Base-by-base conservation (phyloP, 805 yeast species). In the Nakazawaea laoshanensis region DNA sequence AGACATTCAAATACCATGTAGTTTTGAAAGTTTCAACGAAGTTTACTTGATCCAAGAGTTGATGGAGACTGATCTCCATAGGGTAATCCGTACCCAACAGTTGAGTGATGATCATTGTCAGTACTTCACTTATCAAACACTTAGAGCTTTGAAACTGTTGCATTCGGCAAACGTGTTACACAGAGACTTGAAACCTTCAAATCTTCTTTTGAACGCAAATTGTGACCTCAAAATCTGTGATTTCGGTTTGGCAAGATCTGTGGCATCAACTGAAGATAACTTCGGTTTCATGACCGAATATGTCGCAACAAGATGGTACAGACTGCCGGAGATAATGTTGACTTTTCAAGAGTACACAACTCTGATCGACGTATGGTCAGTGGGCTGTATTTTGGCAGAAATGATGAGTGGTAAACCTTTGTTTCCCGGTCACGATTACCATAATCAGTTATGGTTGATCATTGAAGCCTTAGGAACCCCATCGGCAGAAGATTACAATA, bases 271-370 rank as follows among this genome's bases (percentile, higher is more conserved):
- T 35, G 78, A 78, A 46, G 78, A 76, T 48, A 77, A 76, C 50
- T 70, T 74, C 40, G 86, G 85, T 4, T 77, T 77, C 53, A 81
- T 89, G 94, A 89, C 97, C 3, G 97, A 89, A 56, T 89, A 89
- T 52, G 97, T 89, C 27, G 97, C 97, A 7, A 89, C 97, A 3
- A 65, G 97, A 43, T 89, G 97, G 96, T 89, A 89, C 56, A 67
- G 97, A 36, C 97, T 97, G 1, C 97, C 97, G 0, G 97, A 89
- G 48, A 87, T 89, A 52, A 89, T 89, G 97, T 67, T 89, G 31
- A 86, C 95, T 10, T 86, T 88, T 47, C 89, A 87, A 42, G 85
- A 82, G 48, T 89, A 89, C 59, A 83, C 96, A 17, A 83, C 89
- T 24, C 96, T 96, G 22, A 89, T 89, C 49, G 97, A 89, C 57